A percentile compares a stretch with the other conserved stretches of the same genome.
Conservation (phyloP, 179 eudicot genomes). For the Silene coronaria region DNA sequence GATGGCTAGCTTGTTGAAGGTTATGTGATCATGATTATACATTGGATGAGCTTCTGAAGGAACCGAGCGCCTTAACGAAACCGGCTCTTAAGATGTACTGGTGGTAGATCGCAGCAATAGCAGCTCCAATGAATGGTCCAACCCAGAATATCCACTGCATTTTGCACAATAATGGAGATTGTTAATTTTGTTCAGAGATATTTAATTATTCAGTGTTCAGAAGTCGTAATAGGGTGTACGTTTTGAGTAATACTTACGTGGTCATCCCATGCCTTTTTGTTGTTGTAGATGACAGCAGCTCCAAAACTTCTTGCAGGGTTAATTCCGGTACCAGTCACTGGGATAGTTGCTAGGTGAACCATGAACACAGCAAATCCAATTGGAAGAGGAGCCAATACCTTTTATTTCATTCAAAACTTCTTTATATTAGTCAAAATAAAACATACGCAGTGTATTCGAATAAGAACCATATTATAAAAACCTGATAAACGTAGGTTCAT, state of each 20-base stretch:
- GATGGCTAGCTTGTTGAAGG: neutral
- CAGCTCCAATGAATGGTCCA: slow-evolving; percentile 56
- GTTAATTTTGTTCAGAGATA: too few relatives aligned
- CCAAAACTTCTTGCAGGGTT: slow-evolving; percentile 67
- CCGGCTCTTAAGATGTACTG: slow-evolving; percentile 45
- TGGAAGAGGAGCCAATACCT: slow-evolving; percentile 65
- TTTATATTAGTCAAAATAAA: neutral
- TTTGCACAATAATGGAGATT: neutral
- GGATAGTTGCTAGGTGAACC: slow-evolving; percentile 68
- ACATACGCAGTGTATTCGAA: too few relatives aligned
- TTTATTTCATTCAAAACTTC: neutral
- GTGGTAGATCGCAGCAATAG: slow-evolving; percentile 55
- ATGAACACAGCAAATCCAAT: slow-evolving; percentile 67
- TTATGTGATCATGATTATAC: slow-evolving; percentile 11
- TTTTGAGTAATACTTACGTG: slow-evolving; percentile 29
- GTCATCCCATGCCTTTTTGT: slow-evolving; percentile 45
- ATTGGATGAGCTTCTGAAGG: slow-evolving; percentile 41
- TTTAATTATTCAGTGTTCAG: too few relatives aligned
- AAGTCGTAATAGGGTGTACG: too few relatives aligned
- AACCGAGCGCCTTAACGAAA: slow-evolving; percentile 45
- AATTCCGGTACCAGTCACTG: slow-evolving; percentile 57
- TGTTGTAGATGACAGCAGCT: slow-evolving; percentile 52
- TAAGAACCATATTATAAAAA: too few relatives aligned
- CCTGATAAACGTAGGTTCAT: too few relatives aligned
- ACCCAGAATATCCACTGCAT: slow-evolving; percentile 63